Evolutionary conservation across 495 filamentous ascomycete species (phyloP), one percentile per base, ranked within the genome.

Genomic region (Lichenothelia convexa): DNA sequence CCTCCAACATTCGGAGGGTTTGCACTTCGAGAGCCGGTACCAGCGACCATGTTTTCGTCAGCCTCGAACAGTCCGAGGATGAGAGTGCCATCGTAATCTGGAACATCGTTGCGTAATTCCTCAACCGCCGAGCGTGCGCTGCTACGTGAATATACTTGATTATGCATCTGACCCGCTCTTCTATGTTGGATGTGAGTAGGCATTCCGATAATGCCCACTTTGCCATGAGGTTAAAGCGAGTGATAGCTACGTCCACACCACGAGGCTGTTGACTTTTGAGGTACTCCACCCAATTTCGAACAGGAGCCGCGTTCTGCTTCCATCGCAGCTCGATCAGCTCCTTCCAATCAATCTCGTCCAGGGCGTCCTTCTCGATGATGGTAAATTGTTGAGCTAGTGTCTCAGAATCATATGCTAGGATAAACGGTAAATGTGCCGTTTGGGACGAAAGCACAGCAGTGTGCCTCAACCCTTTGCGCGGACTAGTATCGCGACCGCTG

Each of bases 291-390:
- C 91, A 99, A 41, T 78, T 75, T 32, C 69, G 68, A 16, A 70
- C 62, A 44, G 74, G 71, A 21, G 68, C 63, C 7, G 74, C 65
- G 12, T 74, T 68, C 35, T 80, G 74, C 36, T 71, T 80, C 84
- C 83, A 92, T 36, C 71, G 71, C 68, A 99, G 79, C 21, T 94
- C 83, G 35, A 99, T 84, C 32, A 99, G 64, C 49, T 99, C 91
- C 50, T 78, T 84, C 91, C 91, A 99, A 57, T 94, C 86, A 35
- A 99, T 78, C 48, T 95, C 91, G 45, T 85, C 84, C 32, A 99
- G 58, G 0, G 91, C 91, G 48, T 93, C 86, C 60, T 91, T 91
- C 54, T 99, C 91, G 36, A 99, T 80, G 29, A 99, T 61, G 0
- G 86, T 94, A 46, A 95, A 77, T 54, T 95, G 91, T 54, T 95